Evolutionary conservation across 1,139 yeast species (phyloP).

Genomic region (Yamadazyma dushanensis): DNA sequence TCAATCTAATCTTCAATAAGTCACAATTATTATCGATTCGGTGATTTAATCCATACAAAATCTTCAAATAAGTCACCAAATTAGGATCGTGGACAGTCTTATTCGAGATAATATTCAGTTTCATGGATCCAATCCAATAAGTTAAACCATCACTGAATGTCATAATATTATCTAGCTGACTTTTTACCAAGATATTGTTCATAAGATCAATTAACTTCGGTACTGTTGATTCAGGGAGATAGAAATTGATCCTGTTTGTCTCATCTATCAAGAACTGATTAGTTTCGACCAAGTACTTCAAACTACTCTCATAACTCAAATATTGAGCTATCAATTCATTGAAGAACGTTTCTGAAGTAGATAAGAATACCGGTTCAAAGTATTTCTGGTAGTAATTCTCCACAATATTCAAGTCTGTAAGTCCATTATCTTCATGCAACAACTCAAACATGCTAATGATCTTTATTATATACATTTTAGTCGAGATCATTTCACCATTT

Average conservation of each 20-base stretch:
- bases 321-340: slow-evolving; percentile 33
- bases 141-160: slow-evolving; percentile 13
- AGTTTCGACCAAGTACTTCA: slow-evolving; percentile 53
- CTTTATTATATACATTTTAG: slow-evolving; percentile 55
- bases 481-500: slow-evolving; percentile 51
- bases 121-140: slow-evolving; percentile 13
- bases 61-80: slow-evolving; percentile 28
- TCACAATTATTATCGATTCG: slow-evolving; percentile 56
- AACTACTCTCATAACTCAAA: slow-evolving; percentile 11
- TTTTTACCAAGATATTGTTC: slow-evolving; percentile 63
- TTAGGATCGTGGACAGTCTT: slow-evolving; percentile 11
- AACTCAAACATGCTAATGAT: slow-evolving; percentile 70
- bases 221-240: slow-evolving; percentile 54
- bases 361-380: slow-evolving; percentile 67
- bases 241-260: slow-evolving; percentile 52
- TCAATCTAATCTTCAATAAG: slow-evolving; percentile 50
- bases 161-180: slow-evolving; percentile 44
- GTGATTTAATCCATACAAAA: slow-evolving; percentile 51
- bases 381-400: slow-evolving; percentile 60
- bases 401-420: slow-evolving; percentile 29
- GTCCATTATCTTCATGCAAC: slow-evolving; percentile 37
- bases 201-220: slow-evolving; percentile 57
- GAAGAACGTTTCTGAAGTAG: slow-evolving; percentile 59
- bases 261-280: slow-evolving; percentile 59
- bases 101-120: slow-evolving; percentile 7